Base-by-base conservation (phyloP, 108 stramenopile genomes). In the Cyclotella baltica region DNA sequence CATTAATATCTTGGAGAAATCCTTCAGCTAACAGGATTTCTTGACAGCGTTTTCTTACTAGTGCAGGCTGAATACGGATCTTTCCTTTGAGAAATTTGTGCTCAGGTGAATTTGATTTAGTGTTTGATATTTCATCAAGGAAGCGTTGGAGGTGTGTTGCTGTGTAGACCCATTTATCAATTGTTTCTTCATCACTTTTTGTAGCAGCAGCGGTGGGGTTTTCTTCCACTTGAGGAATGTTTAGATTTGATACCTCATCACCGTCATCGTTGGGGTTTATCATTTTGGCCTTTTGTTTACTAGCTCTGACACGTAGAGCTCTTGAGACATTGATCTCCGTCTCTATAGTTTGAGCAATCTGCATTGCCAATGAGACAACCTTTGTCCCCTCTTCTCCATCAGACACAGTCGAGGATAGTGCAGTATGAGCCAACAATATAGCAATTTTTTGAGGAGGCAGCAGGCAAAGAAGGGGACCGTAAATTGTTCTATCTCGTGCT, bases 381-480 rank as follows among this genome's bases (percentile, higher is more conserved):
- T 88, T 79, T 4, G 83, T 74, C 36, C 91, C 90, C 10, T 78
- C 74, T 18, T 63, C 77, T 4, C 81, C 80, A 40, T 73, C 67
- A 19, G 58, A 23, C 15, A 97, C 69, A 13, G 86, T 56, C 46
- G 77, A 62, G 25, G 83, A 87, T 37, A 94, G 74, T 31, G 91
- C 91, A 20, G 88, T 86, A 70, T 97, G 94, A 30, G 94, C 84
- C 3, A 88, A n/a, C 35, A 98, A 85, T 30, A 97, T 92, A 8
- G 98, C 95, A 62, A 98, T 85, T 68, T 97, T 96, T 50, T 90
- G 89, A 18, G 96, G 84, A 53, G 84, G 89, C 27, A 98, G 66
- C 1, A 92, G 79, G 70, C 95, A 89, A 4, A 98, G 75, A 47
- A 90, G 86, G 0, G 96, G 93, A 9, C 97, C 97, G 65, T 94